phyloP scores from a whole-genome alignment of 2,329 filamentous ascomycete genomes.

The Davidsoniella virescens region DNA sequence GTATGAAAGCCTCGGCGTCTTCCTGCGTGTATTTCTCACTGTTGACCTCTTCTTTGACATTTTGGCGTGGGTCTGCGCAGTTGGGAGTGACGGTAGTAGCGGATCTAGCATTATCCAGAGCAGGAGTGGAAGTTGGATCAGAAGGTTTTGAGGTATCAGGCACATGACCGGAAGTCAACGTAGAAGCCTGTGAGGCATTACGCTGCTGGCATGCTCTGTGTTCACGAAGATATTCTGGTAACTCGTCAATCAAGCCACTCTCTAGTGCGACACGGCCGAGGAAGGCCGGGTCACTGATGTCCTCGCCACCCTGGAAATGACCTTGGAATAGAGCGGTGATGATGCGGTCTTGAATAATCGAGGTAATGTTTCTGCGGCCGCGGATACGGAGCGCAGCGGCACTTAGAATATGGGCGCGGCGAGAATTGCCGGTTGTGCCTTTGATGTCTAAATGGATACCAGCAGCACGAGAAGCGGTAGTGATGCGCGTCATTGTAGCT shows the following conservation, averaged over 20 bases:
- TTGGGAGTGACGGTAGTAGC: too few species aligned
- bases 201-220: too few species aligned
- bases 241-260: slow-evolving; percentile 18
- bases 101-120: too few species aligned
- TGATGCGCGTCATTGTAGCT: slow-evolving; percentile 18
- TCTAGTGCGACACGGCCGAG: slow-evolving; percentile 22
- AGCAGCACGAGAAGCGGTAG: slow-evolving; percentile 19
- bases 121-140: too few species aligned
- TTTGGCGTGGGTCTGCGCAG: too few species aligned
- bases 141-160: too few species aligned
- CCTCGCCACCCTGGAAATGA: slow-evolving; percentile 26
- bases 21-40: not conserved
- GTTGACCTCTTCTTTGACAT: not conserved
- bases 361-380: slow-evolving; percentile 14
- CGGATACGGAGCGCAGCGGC: slow-evolving; percentile 23
- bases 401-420: slow-evolving; percentile 31
- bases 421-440: slow-evolving; percentile 29
- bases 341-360: slow-evolving; percentile 22
- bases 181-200: too few species aligned
- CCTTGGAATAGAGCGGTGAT: slow-evolving; percentile 27
- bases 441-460: slow-evolving; percentile 26
- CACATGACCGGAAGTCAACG: too few species aligned
- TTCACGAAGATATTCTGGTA: not conserved
- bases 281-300: slow-evolving; percentile 26
- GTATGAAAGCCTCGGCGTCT: slow-evolving; percentile 16